Conservation (phyloP, 805 yeast species). For the Candida chauliodis region DNA sequence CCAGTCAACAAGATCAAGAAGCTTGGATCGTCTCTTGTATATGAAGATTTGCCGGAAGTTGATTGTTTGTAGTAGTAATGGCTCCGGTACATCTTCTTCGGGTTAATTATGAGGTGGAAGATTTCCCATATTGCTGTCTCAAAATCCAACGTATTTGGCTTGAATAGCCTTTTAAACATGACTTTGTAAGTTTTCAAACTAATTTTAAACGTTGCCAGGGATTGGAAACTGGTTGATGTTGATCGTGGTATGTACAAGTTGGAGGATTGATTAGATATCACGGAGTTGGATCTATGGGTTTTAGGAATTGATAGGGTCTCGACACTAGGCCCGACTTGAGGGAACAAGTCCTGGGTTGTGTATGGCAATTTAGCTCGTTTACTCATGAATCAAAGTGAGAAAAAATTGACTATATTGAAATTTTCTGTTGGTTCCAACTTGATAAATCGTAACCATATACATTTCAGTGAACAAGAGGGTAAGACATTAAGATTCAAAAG, state of each 20-base stretch:
- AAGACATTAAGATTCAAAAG: no score
- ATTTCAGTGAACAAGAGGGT: no score
- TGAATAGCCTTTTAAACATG: constrained; percentile 40
- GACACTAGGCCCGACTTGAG: constrained; percentile 21
- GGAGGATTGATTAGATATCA: constrained; percentile 16
- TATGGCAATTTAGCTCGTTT: constrained; percentile 39
- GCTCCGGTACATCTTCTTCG: constrained; percentile 77
- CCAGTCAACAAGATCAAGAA: constrained; percentile 71
- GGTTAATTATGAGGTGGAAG: constrained; percentile 65
- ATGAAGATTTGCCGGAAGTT: constrained; percentile 49
- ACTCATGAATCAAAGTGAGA: constrained; percentile 20
- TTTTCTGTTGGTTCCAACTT: no score
- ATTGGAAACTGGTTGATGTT: not conserved
- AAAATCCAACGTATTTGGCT: constrained; percentile 81
- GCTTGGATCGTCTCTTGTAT: constrained; percentile 92
- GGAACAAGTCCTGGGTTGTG: constrained; percentile 41
- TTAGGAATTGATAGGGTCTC: constrained; percentile 12
- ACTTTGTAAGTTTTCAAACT: constrained; percentile 22
- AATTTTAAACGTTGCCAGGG: constrained; percentile 4
- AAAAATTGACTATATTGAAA: no score
- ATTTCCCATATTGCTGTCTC: constrained; percentile 95
- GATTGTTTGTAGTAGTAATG: constrained; percentile 75
- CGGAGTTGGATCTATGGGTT: constrained; percentile 19
- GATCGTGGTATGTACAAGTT: constrained; percentile 8
- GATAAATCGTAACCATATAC: no score